Evolutionary conservation across 148 eudicot genomes (phyloP).

Genomic region (Chenopodium album): DNA sequence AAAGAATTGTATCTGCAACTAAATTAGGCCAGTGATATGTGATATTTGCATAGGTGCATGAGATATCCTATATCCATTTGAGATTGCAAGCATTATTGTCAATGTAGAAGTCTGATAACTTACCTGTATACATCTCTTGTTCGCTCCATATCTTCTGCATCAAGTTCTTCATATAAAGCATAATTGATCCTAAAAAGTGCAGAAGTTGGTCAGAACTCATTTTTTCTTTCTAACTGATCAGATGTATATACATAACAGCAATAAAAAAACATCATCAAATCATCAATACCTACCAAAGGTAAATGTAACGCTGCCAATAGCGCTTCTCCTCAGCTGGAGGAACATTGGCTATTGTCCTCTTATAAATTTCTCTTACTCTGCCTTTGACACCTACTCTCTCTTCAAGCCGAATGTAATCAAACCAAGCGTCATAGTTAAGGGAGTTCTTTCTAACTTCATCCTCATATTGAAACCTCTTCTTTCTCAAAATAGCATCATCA

Average conservation of each 20-base stretch:
- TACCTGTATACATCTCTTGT: constrained; percentile 84
- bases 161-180: constrained; percentile 87
- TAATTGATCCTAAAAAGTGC: constrained; percentile 64
- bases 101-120: neutral
- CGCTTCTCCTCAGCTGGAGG: constrained; percentile 95
- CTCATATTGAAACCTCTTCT: constrained; percentile 94
- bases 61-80: neutral
- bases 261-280: neutral
- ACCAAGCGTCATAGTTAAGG: constrained; percentile 87
- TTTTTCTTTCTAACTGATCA: neutral
- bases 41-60: neutral
- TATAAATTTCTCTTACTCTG: constrained; percentile 73
- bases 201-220: constrained; percentile 8
- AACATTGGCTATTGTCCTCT: constrained; percentile 84
- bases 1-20: neutral
- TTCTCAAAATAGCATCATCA: constrained; percentile 93
- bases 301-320: constrained; percentile 96
- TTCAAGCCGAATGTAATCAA: constrained; percentile 81
- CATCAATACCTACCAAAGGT: constrained; percentile 64
- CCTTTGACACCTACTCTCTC: constrained; percentile 71
- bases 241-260: neutral
- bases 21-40: neutral
- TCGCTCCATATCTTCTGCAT: constrained; percentile 76
- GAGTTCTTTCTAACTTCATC: constrained; percentile 87
- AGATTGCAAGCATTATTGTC: neutral